Base-by-base conservation (phyloP, 345 rosid species). In the Eucalyptus tenuipes region DNA sequence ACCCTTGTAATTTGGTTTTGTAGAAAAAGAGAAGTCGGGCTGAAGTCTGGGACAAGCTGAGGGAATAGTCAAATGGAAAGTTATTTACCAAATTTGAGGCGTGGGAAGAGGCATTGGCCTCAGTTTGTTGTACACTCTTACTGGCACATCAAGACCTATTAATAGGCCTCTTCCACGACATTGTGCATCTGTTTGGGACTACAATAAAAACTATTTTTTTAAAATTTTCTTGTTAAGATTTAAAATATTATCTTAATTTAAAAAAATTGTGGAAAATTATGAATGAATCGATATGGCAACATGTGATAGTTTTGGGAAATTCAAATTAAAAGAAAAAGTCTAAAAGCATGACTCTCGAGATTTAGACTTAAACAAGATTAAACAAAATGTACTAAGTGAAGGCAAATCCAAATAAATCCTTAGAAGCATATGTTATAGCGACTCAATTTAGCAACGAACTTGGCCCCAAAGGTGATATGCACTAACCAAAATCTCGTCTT, bases 401-500 rank as follows among this genome's bases (percentile, higher is more conserved):
- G 13, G n/a, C 13, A 0, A 57, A 57, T 57, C n/a, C 64, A 57
- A 55, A 57, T 24, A 61, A 11, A 27, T n/a, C 16, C n/a, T 59
- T 6, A 61, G 16, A 27, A 61, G 31, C 14, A 29, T 61, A 27
- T 61, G 68, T 1, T 27, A 61, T 6, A 13, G 33, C 4, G 3
- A 61, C 33, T 27, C 29, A 61, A 27, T 61, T 13, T 13, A 4
- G 68, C 33, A 14, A 6, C 1, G 16, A 52, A 61, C 33, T 61
- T 27, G 68, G 33, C 24, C 68, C 33, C 16, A 6, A 61, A 27
- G 68, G 31, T 61, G 33, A 61, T 61, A 27, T 61, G 33, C 0
- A 13, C 16, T 27, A 6, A 61, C 33, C 4, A 61, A 29, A 13
- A 13, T 61, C 68, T 29, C 0, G 0, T 13, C 4, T 29, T 61